Evolutionary conservation across 1,284 basidiomycete species (phyloP), one percentile per base, ranked within the genome.

Genomic region (Termitomyces sp.): DNA sequence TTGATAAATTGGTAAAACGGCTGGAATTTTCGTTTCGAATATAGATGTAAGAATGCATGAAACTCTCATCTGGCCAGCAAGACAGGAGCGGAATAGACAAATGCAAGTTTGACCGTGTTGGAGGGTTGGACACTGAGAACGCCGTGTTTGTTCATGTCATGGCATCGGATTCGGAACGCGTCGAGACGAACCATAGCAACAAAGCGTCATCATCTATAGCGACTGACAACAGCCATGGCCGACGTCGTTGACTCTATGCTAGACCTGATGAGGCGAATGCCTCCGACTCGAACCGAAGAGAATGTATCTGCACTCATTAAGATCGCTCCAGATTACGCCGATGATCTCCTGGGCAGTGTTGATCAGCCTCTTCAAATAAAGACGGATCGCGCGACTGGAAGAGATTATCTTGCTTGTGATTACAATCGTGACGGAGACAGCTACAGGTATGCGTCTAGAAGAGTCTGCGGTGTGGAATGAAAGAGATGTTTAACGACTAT

Each of bases 371-470:
- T 98, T 58, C 84, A 86, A 64, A 75, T 97, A 49, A 79, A 82
- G 69, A 83, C 81, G 37, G 96, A 98, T 76, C 78, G 77, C 34
- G 78, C 81, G 8, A 86, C 83, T 0, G 92, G 93, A 10, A 83
- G 83, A 60, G 93, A 98, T 53, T 99, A 91, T 67, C 83, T 99
- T 39, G 89, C 90, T 31, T 97, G 96, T 69, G 97, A 99, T 70
- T 99, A 99, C 69, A 99, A 99, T 73, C 79, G 93, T 31, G 97
- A 99, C 66, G 95, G 94, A 3, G 93, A 97, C 65, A 91, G 90
- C 64, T 97, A 93, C 72, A 78, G 95, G 93, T 93, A 60, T 56
- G 77, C 64, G 37, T 33, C 33, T 33, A 46, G 24, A 11, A 42
- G 38, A 37, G 13, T 16, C 14, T 14, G 16, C 18, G 13, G 35